These are phyloP conservation scores for Colletotrichum gigasporum DNA, from an alignment of 2,329 filamentous ascomycete species.

Conservation along the genomic window DNA sequence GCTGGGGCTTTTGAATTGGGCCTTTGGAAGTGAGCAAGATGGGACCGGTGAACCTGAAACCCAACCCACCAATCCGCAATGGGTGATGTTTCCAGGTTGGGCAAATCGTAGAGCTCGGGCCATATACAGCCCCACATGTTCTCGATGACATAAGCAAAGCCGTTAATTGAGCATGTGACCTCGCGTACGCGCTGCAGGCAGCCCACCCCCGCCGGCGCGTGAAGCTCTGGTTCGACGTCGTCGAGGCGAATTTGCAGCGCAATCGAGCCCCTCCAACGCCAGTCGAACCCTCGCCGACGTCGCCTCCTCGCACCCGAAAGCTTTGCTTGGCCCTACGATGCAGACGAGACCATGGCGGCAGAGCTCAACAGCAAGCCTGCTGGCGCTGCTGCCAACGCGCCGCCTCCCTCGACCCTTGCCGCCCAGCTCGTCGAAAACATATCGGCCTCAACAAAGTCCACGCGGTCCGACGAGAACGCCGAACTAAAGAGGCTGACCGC, in stretches of 20 bases:
- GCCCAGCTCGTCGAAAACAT: conserved; percentile 88
- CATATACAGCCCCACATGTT: no score
- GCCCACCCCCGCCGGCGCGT: conserved; percentile 9
- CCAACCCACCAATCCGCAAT: neutral
- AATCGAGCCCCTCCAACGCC: neutral
- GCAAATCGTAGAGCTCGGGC: neutral
- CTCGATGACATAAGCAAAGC: neutral
- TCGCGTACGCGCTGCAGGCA: conserved; percentile 17
- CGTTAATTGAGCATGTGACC: conserved; percentile 16
- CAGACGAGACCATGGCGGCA: conserved; percentile 22
- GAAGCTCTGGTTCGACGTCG: neutral
- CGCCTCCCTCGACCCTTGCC: conserved; percentile 84
- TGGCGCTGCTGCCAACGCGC: conserved; percentile 44
- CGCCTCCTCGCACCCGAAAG: neutral
- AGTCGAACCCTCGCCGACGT: neutral
- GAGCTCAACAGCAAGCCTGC: conserved; percentile 24
- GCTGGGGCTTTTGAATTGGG: no score
- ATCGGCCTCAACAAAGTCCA: conserved; percentile 69
- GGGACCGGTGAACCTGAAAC: neutral
- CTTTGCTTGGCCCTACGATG: conserved; percentile 2
- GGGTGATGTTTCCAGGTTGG: neutral
- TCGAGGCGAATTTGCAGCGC: neutral
- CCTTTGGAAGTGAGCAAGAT: neutral
- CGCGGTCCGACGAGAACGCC: conserved; percentile 72
- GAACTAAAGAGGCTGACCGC: conserved; percentile 78